Percentiles rank a stretch among this genome's conserved stretches.
phyloP scores from a whole-genome alignment of 106 monocot species.

The Amphibolis antarctica region DNA sequence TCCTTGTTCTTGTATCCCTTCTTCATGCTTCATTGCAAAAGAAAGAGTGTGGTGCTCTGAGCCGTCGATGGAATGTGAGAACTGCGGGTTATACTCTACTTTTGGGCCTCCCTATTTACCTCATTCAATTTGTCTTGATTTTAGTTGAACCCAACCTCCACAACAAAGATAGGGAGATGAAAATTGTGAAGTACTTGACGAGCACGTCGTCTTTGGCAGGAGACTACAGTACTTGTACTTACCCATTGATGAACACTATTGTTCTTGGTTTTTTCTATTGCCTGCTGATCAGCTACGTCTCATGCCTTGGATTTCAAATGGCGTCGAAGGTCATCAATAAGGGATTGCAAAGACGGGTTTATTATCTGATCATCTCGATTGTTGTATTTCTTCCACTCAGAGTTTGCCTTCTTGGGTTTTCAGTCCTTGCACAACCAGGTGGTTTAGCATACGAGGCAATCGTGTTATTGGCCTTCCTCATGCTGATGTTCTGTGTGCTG shows the following conservation, averaged over 20 bases:
- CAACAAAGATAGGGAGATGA: conserved; percentile 6
- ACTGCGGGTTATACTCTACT: conserved; percentile 20
- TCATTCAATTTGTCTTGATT: conserved; percentile 36
- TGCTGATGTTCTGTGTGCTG: conserved; percentile 5
- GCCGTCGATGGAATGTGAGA: conserved; percentile 43
- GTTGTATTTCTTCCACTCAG: conserved; percentile 11
- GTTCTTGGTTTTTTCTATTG: conserved; percentile 20
- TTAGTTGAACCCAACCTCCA: conserved; percentile 49
- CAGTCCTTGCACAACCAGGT: conserved; percentile 19
- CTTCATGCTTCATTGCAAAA: conserved; percentile 48
- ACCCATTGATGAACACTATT: conserved; percentile 50
- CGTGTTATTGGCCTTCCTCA: conserved; percentile 23
- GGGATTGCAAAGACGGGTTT: conserved; percentile 12
- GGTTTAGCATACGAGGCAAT: conserved; percentile 8
- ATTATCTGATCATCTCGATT: conserved; percentile 11
- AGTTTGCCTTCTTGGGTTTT: conserved; percentile 17
- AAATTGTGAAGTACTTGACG: conserved; percentile 19
- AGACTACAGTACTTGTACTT: conserved; percentile 29
- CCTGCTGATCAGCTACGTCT: conserved; percentile 9
- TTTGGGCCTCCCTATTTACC: conserved; percentile 34
- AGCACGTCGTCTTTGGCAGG: conserved; percentile 15
- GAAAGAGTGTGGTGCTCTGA: conserved; percentile 20
- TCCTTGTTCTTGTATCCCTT: conserved; percentile 43
- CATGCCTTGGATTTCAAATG: conserved; percentile 11
- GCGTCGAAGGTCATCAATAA: conserved; percentile 20